Evolutionary conservation across 306 rosid species (phyloP), one percentile per base, ranked within the genome.

Genomic region (Cotoneaster glaucophyllus): DNA sequence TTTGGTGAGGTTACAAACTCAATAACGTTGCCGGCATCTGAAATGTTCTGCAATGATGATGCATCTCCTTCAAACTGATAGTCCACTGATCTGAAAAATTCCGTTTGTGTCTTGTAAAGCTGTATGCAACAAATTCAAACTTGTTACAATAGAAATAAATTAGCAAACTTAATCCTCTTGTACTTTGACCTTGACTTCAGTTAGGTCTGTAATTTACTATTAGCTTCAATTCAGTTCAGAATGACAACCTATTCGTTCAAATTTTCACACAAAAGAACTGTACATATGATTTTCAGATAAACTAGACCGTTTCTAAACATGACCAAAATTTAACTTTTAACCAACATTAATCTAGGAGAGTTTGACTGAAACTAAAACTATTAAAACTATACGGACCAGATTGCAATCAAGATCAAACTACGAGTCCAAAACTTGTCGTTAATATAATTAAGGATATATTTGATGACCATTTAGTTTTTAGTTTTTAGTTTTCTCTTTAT

Each of bases 1-100:
- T 79, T 89, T 43, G 93, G 93, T 70, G 93, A 85, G 31, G 90
- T 85, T 12, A 89, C 93, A 18, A 89, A 81, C 79, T 86, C 93
- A 31, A 89, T 80, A 9, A 86, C 70, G 21, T 56, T 28, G 5
- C 0, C 39, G 1, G 17, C 37, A 54, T 74, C 45, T 18, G 87
- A 41, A 4, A n/a, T 64, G 70, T 78, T 85, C 52, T 22, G 67
- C 84, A 90, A 73, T 4, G 31, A 65, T 1, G 82, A 82, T 28
- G 81, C 80, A 11, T 86, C 88, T 50, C 88, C 90, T 67, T 64
- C 88, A 52, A 75, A 88, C 61, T 54, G 69, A 31, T 37, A 84
- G n/a, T 80, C 64, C 62, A 22, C 4, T 18, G 87, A 76, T 22
- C 76, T 67, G 26, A 82, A 86, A 59, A 67, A 14, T 31, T 80